Evolutionary conservation across 176 grass and related monocot genomes (phyloP).

Genomic region (Zoysia pacifica): DNA sequence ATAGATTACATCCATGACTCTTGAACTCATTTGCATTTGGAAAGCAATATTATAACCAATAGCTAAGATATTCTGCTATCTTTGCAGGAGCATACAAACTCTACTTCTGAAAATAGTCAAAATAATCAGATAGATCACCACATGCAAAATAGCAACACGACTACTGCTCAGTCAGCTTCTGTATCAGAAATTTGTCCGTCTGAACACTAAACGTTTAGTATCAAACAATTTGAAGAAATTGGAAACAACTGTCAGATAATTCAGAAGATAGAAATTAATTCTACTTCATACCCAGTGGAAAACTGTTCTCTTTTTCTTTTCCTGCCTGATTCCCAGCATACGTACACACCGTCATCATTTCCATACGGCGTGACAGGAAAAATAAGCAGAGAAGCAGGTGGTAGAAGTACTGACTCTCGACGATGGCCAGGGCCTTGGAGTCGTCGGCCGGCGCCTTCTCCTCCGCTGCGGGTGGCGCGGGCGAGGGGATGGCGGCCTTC

Average conservation of each 20-base stretch:
- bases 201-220: too few relatives aligned
- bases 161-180: constrained; percentile 8
- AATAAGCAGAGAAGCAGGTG: neutral
- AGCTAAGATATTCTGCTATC: neutral
- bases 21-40: neutral
- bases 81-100: neutral
- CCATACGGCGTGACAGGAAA: neutral
- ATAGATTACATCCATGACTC: neutral
- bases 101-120: constrained; percentile 13
- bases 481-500: constrained; percentile 67
- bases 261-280: too few relatives aligned
- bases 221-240: too few relatives aligned
- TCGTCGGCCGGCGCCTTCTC: constrained; percentile 62
- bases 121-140: neutral
- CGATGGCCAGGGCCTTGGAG: constrained; percentile 63
- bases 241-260: too few relatives aligned
- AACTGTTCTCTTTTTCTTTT: too few relatives aligned
- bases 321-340: neutral
- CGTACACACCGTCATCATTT: neutral
- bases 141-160: neutral
- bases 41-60: neutral
- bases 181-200: neutral
- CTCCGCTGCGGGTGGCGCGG: constrained; percentile 46
- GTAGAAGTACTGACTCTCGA: constrained; percentile 63
- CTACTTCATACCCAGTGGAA: too few relatives aligned